Conservation (phyloP, 192 early-diverging fungal species). For the Linderina pennispora region DNA sequence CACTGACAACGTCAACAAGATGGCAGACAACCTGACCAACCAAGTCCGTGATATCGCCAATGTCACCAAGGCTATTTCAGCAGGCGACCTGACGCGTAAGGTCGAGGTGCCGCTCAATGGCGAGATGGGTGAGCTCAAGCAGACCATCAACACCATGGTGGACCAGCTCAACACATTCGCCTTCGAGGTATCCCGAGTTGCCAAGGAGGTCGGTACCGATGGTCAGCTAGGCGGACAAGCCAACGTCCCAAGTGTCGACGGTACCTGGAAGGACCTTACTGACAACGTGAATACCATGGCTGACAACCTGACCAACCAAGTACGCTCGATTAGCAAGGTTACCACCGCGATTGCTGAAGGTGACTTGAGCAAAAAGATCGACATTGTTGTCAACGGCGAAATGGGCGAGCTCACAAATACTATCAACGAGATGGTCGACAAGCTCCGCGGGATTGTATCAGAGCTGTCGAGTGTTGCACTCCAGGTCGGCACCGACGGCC, state of each 20-base stretch:
- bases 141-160: conserved; percentile 59
- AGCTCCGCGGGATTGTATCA: conserved; percentile 42
- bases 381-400: too few species aligned
- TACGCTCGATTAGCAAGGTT: conserved; percentile 48
- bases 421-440: conserved; percentile 54
- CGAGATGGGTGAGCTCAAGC: conserved; percentile 50
- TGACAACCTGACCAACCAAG: conserved; percentile 52
- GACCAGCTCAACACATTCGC: conserved; percentile 53
- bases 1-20: conserved; percentile 55
- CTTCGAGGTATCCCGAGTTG: conserved; percentile 54
- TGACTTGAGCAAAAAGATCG: conserved; percentile 49
- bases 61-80: conserved; percentile 55
- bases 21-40: conserved; percentile 53
- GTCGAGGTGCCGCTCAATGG: conserved; percentile 52
- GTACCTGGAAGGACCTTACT: conserved; percentile 58
- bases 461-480: conserved; percentile 58
- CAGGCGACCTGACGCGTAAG: conserved; percentile 49
- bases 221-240: conserved; percentile 59
- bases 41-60: conserved; percentile 52
- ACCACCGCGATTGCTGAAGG: conserved; percentile 52
- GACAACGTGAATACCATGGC: conserved; percentile 62
- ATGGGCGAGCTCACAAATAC: conserved; percentile 50
- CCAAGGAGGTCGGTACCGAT: conserved; percentile 56
- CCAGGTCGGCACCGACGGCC: conserved; percentile 58
- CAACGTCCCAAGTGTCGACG: conserved; percentile 48